A percentile compares a stretch with the other conserved stretches of the same genome.
Evolutionary conservation across 192 early-diverging fungal genomes (phyloP).

Genomic region (Linnemannia exigua): DNA sequence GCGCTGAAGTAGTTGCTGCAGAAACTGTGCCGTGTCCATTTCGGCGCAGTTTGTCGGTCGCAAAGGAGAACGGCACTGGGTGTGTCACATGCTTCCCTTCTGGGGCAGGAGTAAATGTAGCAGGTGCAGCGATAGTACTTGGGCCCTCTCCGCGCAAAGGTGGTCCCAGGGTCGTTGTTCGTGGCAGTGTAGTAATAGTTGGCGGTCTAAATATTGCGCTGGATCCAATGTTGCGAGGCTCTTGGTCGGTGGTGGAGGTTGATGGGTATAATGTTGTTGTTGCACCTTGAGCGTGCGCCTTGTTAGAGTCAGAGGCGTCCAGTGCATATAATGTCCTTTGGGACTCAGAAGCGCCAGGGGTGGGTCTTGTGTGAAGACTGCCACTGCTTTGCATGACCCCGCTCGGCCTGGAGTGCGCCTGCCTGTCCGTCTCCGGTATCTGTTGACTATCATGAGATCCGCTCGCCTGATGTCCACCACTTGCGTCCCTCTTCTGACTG

Average conservation of each 20-base stretch:
- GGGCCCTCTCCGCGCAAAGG: conserved; percentile 15
- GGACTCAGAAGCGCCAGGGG: too few species aligned
- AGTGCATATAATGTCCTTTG: background rate
- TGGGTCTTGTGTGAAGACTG: too few species aligned
- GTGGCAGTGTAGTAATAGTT: background rate
- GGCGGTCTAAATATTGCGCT: background rate
- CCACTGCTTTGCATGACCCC: too few species aligned
- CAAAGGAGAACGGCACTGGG: conserved; percentile 30
- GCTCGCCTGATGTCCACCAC: background rate
- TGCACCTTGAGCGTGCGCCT: background rate
- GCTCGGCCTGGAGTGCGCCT: background rate
- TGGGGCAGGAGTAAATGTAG: too few species aligned
- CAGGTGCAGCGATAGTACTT: background rate
- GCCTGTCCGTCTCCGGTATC: background rate
- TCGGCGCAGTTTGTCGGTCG: conserved; percentile 27
- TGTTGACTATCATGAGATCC: background rate
- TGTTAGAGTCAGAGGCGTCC: too few species aligned
- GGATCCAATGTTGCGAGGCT: background rate
- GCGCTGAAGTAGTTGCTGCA: background rate
- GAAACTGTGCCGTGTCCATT: background rate
- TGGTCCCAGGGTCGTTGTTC: conserved; percentile 22
- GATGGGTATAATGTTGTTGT: conserved; percentile 3
- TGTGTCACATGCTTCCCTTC: conserved; percentile 15
- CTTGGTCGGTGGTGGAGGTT: background rate
- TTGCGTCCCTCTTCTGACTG: background rate